Base-by-base conservation (phyloP, 768 basidiomycete genomes). In the Pholiota molesta region DNA sequence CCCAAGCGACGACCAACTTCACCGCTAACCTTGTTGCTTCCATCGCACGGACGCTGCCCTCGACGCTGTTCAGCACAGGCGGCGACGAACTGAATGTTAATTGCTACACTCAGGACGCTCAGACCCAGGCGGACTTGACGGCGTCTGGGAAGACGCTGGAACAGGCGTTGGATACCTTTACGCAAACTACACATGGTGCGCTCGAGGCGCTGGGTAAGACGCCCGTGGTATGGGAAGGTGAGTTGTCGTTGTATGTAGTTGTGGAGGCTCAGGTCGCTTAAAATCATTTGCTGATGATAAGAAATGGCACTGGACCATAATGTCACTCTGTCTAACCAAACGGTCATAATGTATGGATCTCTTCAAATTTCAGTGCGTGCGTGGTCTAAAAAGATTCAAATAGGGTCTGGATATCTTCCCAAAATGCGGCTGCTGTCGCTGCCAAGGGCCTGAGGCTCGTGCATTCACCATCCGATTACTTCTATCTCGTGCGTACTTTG, bases 181-280 rank as follows among this genome's bases (percentile, higher is more conserved):
- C 84, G 0, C 72, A 82, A 57, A 78, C 77, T 0, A 86, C 86
- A 1, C 92, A 94, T 70, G 71, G 68, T 0, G 82, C 83, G 2
- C 73, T 95, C 52, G 75, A 72, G 8, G 73, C 74, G 0, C 68
- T 81, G 1, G 88, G 87, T 0, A 95, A 94, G 75, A 89, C 83
- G 0, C 88, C 92, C 1, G 86, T 94, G 33, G 91, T 95, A 6
- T 94, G 92, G 90, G 88, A 95, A 77, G 87, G 86, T 85, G 26
- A 8, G 74, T 65, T 42, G 5, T 56, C 52, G 28, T 21, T 7
- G 21, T 42, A 26, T 19, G 52, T 40, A 28, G 35, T 28, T 28
- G 23, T 28, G 35, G 21, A 3, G 19, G 29, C 73, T n/a, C n/a
- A n/a, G n/a, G 79, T 74, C 79, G 10, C 59, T 37, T 35, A 57